These are phyloP conservation scores for Rhodotorula sp. DNA, from an alignment of 1,284 basidiomycete genomes.

Conservation along the genomic window DNA sequence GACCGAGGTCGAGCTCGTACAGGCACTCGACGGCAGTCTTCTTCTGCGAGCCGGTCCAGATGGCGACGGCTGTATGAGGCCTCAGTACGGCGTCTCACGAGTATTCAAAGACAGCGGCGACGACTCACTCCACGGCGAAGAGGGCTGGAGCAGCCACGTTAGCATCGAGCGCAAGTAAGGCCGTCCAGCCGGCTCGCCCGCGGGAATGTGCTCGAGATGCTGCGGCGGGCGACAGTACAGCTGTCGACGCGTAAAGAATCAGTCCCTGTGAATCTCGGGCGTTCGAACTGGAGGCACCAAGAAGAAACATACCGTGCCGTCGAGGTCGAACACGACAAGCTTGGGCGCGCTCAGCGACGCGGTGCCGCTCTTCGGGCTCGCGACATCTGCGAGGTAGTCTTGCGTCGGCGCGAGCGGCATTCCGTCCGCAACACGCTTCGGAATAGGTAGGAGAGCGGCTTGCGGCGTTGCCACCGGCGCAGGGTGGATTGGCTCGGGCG, in stretches of 20 bases:
- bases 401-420: slow-evolving; percentile 13
- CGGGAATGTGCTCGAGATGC: slow-evolving; percentile 30
- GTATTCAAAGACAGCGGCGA: too few species aligned
- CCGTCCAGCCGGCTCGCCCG: slow-evolving; percentile 15
- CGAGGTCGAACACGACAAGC: slow-evolving; percentile 30
- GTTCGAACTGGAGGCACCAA: neutral
- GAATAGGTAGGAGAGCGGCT: neutral
- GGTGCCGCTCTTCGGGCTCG: neutral
- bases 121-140: slow-evolving; percentile 28
- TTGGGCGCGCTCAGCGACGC: neutral
- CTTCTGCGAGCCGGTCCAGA: slow-evolving; percentile 33
- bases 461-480: neutral
- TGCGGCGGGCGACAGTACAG: slow-evolving; percentile 33
- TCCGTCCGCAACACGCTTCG: slow-evolving; percentile 10
- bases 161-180: slow-evolving; percentile 34
- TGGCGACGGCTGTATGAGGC: slow-evolving; percentile 17
- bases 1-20: slow-evolving; percentile 29
- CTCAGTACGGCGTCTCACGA: too few species aligned
- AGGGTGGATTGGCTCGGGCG: neutral
- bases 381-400: neutral
- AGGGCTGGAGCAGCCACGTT: slow-evolving; percentile 21
- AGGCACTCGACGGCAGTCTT: slow-evolving; percentile 28
- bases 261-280: neutral
- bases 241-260: neutral
- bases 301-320: slow-evolving; percentile 24